Conservation (phyloP, 1,139 yeast species). For the Geotrichum bryndzae region DNA sequence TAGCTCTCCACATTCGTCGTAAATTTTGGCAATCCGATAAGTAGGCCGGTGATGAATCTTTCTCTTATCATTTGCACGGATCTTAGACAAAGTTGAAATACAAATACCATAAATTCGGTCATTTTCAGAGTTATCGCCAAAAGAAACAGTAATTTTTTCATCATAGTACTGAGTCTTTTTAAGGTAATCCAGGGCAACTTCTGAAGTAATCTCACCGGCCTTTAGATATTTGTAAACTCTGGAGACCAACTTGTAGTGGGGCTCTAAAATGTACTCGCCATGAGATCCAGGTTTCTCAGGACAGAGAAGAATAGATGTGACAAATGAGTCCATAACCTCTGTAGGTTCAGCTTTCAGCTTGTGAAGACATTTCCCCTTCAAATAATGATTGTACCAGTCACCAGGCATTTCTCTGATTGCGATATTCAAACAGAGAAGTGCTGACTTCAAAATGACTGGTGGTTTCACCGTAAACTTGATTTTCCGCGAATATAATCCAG, state of each 20-base stretch:
- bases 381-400: conserved; percentile 61
- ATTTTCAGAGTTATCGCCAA: conserved; percentile 11
- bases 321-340: conserved; percentile 25
- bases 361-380: conserved; percentile 54
- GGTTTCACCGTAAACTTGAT: conserved; percentile 27
- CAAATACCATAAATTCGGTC: conserved; percentile 30
- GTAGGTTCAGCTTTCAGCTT: conserved; percentile 36
- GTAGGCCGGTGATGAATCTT: conserved; percentile 91
- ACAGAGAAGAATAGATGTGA: conserved; percentile 35
- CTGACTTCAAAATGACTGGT: conserved; percentile 26
- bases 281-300: conserved; percentile 35
- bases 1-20: conserved; percentile 50
- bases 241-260: conserved; percentile 63
- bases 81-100: conserved; percentile 36
- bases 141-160: conserved; percentile 16
- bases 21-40: conserved; percentile 63
- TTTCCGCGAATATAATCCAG: conserved; percentile 26
- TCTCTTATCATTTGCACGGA: conserved; percentile 62
- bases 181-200: conserved; percentile 40
- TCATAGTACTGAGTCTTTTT: conserved; percentile 26
- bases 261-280: conserved; percentile 57
- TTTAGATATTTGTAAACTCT: conserved; percentile 52
- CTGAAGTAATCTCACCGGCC: conserved; percentile 33
- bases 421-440: conserved; percentile 24
- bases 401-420: conserved; percentile 35